These are phyloP conservation scores for Aegilops bicornis DNA, from an alignment of 176 grass and related monocot genomes.

Conservation along the genomic window DNA sequence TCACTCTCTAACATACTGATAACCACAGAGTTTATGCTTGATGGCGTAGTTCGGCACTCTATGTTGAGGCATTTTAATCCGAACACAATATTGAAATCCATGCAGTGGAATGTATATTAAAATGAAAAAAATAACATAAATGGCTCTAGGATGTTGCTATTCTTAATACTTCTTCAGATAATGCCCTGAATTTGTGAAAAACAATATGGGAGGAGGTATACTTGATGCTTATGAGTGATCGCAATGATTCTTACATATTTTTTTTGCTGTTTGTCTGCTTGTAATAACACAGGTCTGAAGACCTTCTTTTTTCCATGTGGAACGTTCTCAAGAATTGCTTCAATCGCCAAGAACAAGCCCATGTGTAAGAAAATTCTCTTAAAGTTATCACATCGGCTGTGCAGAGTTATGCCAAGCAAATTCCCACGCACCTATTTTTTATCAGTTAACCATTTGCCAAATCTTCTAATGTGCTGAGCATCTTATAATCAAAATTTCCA, in stretches of 20 bases:
- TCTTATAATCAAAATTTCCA: conserved; percentile 5
- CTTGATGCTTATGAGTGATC: neutral
- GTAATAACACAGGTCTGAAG: conserved; percentile 58
- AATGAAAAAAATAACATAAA: neutral
- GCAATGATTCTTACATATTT: conserved; percentile 21
- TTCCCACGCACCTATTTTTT: neutral
- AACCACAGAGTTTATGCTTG: neutral
- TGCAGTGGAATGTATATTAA: neutral
- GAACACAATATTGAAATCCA: neutral
- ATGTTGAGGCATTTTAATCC: neutral
- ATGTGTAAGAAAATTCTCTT: conserved; percentile 65
- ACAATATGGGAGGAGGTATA: neutral
- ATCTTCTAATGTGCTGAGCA: neutral
- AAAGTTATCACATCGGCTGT: neutral
- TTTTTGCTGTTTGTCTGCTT: neutral
- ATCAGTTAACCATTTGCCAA: neutral
- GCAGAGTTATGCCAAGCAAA: neutral
- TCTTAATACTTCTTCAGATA: neutral
- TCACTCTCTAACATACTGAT: neutral
- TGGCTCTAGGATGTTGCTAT: neutral
- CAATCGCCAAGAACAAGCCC: conserved; percentile 71
- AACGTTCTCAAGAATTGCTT: conserved; percentile 88
- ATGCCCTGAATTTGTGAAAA: neutral
- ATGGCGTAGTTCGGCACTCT: neutral
- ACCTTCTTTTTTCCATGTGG: conserved; percentile 97